Conservation (phyloP, 179 eudicot genomes). For the Camellia oleifera region DNA sequence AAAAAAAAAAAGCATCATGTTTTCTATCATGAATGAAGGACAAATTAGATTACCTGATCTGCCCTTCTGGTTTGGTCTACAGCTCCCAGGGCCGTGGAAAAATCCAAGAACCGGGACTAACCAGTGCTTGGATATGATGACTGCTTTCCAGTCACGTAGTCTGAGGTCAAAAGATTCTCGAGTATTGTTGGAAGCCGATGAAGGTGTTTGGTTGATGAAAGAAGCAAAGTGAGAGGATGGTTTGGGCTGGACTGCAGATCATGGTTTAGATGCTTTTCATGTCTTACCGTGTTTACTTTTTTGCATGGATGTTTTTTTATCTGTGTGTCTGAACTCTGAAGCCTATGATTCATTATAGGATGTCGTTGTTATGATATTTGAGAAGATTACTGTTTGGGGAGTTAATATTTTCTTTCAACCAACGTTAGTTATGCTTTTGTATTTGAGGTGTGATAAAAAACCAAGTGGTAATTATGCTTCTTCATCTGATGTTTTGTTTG, state of each 20-base stretch:
- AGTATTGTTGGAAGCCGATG: neutral
- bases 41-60: constrained; percentile 6
- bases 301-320: constrained; percentile 1
- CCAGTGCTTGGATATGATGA: constrained; percentile 11
- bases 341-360: constrained; percentile 18
- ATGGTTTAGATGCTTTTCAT: constrained; percentile 15
- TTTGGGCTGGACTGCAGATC: constrained; percentile 6
- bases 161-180: neutral
- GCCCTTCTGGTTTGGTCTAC: constrained; percentile 24
- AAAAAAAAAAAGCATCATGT: neutral
- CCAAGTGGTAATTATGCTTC: neutral
- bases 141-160: constrained; percentile 19
- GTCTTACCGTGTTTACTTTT: constrained; percentile 15
- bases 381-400: constrained; percentile 17
- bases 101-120: constrained; percentile 63
- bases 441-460: constrained; percentile 16
- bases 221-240: neutral
- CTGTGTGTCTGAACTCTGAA: neutral
- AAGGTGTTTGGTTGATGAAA: neutral
- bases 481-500: neutral
- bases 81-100: constrained; percentile 92
- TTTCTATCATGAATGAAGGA: neutral
- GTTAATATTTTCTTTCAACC: neutral
- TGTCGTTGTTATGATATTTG: neutral
- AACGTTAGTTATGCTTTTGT: constrained; percentile 17